Evolutionary conservation across 2,329 filamentous ascomycete genomes (phyloP).

Genomic region (Trichophyton rubrum): DNA sequence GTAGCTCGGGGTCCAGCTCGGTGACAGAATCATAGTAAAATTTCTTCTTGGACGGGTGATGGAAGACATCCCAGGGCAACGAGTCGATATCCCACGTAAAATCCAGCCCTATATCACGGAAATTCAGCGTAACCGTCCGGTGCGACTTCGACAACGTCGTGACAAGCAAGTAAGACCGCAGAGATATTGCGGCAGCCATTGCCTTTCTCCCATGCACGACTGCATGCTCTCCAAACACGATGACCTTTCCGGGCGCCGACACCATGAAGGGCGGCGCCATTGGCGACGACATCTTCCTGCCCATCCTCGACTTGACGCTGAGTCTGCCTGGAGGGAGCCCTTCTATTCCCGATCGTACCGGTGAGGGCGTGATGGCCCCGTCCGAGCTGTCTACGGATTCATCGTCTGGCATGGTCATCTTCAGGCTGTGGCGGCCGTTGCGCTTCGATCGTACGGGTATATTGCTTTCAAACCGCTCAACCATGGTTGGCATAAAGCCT

Average conservation of each 20-base stretch:
- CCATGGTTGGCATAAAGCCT: neutral
- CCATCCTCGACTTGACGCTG: conserved; percentile 9
- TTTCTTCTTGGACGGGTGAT: conserved; percentile 74
- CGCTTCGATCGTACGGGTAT: conserved; percentile 2
- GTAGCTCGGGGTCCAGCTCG: conserved; percentile 66
- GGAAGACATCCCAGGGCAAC: conserved; percentile 75
- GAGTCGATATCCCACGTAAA: conserved; percentile 93
- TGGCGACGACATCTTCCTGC: conserved; percentile 40
- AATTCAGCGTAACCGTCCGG: conserved; percentile 73
- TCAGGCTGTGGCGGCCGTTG: neutral
- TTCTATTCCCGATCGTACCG: conserved; percentile 13
- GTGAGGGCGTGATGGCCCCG: conserved; percentile 21
- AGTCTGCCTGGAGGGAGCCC: conserved; percentile 14
- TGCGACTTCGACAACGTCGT: conserved; percentile 87
- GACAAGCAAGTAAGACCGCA: conserved; percentile 92
- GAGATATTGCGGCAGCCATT: conserved; percentile 86
- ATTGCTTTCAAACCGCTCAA: conserved; percentile 5
- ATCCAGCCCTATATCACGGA: conserved; percentile 77
- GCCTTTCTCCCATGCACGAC: conserved; percentile 97
- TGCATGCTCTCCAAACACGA: conserved; percentile 93
- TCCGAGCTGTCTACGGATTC: conserved; percentile 22
- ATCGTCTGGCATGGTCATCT: conserved; percentile 9
- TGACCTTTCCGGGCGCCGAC: conserved; percentile 93
- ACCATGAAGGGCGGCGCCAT: conserved; percentile 91
- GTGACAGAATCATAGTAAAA: conserved; percentile 87